These are phyloP conservation scores for Cyberlindnera sargentensis DNA, from an alignment of 805 yeast genomes.

Conservation along the genomic window DNA sequence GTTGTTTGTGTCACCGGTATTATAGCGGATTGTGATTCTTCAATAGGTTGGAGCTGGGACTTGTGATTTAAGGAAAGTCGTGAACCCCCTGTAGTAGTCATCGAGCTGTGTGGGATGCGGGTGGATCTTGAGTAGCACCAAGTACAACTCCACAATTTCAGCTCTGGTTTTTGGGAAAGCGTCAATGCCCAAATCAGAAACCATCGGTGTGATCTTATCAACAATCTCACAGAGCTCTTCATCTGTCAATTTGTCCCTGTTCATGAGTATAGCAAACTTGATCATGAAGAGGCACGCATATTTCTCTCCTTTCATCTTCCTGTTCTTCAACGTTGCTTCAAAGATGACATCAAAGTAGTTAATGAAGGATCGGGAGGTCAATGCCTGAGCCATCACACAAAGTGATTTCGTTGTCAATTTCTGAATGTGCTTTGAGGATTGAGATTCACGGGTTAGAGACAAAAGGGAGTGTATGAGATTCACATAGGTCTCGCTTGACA, in stretches of 20 bases:
- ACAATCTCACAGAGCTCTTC: slow-evolving; percentile 3
- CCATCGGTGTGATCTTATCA: slow-evolving; percentile 4
- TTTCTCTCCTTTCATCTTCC: slow-evolving; percentile 18
- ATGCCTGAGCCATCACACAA: slow-evolving; percentile 20
- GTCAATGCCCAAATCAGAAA: slow-evolving; percentile 12
- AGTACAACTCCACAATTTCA: slow-evolving; percentile 16
- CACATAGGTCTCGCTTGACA: slow-evolving; percentile 11
- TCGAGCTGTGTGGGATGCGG: background rate
- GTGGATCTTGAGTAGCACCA: slow-evolving; percentile 5
- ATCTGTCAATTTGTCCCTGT: slow-evolving; percentile 5
- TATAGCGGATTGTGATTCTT: no score
- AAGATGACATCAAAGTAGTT: slow-evolving; percentile 15
- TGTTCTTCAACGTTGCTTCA: slow-evolving; percentile 7
- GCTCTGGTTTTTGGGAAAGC: slow-evolving; percentile 16
- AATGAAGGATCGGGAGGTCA: slow-evolving; percentile 14
- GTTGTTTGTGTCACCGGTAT: no score
- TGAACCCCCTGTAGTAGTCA: slow-evolving; percentile 8
- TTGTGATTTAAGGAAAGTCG: slow-evolving; percentile 9
- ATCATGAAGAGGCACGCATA: slow-evolving; percentile 19
- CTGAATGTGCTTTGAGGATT: slow-evolving; percentile 8
- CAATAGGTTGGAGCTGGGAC: slow-evolving; percentile 2
- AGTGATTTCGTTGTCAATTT: slow-evolving; percentile 16
- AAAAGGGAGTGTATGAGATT: slow-evolving; percentile 16
- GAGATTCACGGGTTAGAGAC: slow-evolving; percentile 18
- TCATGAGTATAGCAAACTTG: slow-evolving; percentile 16